phyloP scores from a whole-genome alignment of 148 eudicot genomes.

The Rhododendron henanense region DNA sequence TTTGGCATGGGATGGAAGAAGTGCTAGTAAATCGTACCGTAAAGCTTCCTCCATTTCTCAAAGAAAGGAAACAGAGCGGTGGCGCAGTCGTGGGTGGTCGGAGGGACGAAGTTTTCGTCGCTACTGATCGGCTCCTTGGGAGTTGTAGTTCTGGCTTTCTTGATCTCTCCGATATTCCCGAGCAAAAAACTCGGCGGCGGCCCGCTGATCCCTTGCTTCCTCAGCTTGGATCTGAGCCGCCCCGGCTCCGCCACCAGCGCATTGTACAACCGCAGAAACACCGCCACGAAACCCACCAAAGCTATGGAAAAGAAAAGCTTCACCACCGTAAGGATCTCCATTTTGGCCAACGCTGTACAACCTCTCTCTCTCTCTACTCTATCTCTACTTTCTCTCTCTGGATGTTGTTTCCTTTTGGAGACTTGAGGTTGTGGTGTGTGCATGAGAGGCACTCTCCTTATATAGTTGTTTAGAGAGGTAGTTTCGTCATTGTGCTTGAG shows the following conservation, averaged over 20 bases:
- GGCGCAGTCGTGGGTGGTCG: neutral
- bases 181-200: constrained; percentile 12
- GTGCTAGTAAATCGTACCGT: neutral
- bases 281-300: neutral
- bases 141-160: neutral
- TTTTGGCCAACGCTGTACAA: neutral
- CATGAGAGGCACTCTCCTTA: too few species aligned
- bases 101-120: neutral
- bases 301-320: neutral
- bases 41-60: constrained; percentile 12
- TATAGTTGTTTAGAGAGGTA: too few species aligned
- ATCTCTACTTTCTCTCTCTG: neutral
- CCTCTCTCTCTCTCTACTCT: neutral
- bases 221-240: neutral
- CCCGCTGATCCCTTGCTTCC: constrained; percentile 14
- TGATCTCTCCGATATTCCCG: constrained; percentile 13
- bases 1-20: too few species aligned
- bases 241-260: neutral
- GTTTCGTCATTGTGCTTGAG: too few species aligned
- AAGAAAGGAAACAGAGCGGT: constrained; percentile 12
- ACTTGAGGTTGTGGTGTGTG: too few species aligned
- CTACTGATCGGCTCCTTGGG: neutral
- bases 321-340: neutral
- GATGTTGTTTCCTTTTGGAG: neutral
- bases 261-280: neutral